phyloP scores from a whole-genome alignment of 1,139 yeast species.

The Yamadazyma membranifaciens region DNA sequence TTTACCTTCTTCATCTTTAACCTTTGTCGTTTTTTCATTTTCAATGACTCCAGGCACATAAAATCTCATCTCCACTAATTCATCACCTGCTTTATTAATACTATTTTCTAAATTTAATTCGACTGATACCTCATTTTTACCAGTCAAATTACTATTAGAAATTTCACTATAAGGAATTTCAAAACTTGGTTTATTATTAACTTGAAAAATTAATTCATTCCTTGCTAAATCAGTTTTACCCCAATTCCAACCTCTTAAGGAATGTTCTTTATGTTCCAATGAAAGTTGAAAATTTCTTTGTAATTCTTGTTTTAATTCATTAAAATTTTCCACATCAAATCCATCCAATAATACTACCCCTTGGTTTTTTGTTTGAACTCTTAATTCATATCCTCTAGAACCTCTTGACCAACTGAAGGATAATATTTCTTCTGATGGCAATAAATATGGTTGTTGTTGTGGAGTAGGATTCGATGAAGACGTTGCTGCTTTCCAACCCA shows the following conservation, averaged over 20 bases:
- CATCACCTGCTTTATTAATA: conserved; percentile 81
- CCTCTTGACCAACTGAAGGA: conserved; percentile 92
- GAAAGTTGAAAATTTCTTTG: conserved; percentile 71
- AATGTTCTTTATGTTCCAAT: conserved; percentile 84
- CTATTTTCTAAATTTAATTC: conserved; percentile 66
- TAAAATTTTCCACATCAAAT: conserved; percentile 79
- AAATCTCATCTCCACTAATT: conserved; percentile 89
- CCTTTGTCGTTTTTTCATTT: conserved; percentile 38
- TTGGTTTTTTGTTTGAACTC: conserved; percentile 83
- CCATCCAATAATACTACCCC: conserved; percentile 92
- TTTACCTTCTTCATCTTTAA: conserved; percentile 35
- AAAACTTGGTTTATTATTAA: conserved; percentile 86
- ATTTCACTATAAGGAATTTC: conserved; percentile 84
- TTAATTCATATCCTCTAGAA: conserved; percentile 83
- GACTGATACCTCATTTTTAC: conserved; percentile 89
- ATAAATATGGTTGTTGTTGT: conserved; percentile 68
- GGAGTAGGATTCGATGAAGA: conserved; percentile 27
- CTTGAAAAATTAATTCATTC: conserved; percentile 82
- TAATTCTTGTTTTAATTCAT: conserved; percentile 76
- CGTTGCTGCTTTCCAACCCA: conserved; percentile 87
- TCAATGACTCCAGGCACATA: conserved; percentile 82
- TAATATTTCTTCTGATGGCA: conserved; percentile 81
- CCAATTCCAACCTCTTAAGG: conserved; percentile 99
- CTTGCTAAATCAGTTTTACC: conserved; percentile 91
- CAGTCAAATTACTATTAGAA: conserved; percentile 86